Evolutionary conservation across 1,284 basidiomycete species (phyloP), one percentile per base, ranked within the genome.

Genomic region (Agroathelia rolfsii): DNA sequence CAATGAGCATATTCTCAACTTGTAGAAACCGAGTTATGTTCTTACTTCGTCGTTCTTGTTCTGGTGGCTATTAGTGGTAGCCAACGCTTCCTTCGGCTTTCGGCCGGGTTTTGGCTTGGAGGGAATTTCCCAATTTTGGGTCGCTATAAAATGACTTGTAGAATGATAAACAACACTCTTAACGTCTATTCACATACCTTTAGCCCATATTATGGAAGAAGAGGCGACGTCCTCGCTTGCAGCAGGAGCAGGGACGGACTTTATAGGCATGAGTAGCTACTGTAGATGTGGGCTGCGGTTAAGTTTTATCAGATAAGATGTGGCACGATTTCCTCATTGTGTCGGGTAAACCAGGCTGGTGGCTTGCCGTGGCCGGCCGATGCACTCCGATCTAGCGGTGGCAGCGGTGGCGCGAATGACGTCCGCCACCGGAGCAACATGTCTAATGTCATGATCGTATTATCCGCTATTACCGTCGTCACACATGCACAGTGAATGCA

Each of bases 51-150:
- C 58, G 28, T 61, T 61, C 15, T 61, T 62, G 20, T 60, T 59
- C 20, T 57, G 35, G 28, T 54, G 38, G 17, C 18, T 18, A 3
- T 42, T 39, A 15, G 50, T 48, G 13, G 59, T 41, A 41, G 84
- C 83, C 43, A n/a, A n/a, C n/a, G n/a, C n/a, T n/a, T 76, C 82
- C 65, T 85, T 87, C 24, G 85, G 86, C 61, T 92, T 90, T 33
- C 88, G 66, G 19, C 88, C 88, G 18, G 88, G 88, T 55, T 89
- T 92, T 12, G 86, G 84, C 45, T 86, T 84, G 19, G 89, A 79
- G 28, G 83, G 83, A 42, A 92, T 80, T 32, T 89, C 75, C 88
- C 88, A 93, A 55, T 92, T 85, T 54, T 84, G 89, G 24, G 83
- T 86, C 15, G 88, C 83, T 82, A 48, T 15, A 24, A 29, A 14